phyloP scores from a whole-genome alignment of 768 basidiomycete species.

The Xerocomus spinulosus region DNA sequence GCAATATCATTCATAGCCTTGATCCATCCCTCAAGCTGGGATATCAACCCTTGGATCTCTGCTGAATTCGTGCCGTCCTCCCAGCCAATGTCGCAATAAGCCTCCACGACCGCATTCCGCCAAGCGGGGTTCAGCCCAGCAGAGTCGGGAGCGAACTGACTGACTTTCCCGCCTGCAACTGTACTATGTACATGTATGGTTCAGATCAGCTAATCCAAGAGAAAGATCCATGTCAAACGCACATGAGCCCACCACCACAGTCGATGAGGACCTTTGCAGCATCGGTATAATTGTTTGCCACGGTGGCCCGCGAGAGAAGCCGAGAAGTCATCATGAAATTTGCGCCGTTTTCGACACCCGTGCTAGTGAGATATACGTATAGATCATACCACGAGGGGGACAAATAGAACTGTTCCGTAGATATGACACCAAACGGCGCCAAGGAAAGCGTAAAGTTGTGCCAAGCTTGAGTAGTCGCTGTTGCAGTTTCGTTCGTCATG shows the following conservation, averaged over 20 bases:
- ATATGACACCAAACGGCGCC: background rate
- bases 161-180: slow-evolving; percentile 42
- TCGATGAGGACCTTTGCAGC: slow-evolving; percentile 3
- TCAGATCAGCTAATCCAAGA: background rate
- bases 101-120: slow-evolving; percentile 38
- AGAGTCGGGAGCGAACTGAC: slow-evolving; percentile 32
- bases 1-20: slow-evolving; percentile 30
- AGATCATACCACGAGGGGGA: background rate
- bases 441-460: background rate
- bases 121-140: slow-evolving; percentile 45
- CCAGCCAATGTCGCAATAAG: slow-evolving; percentile 19
- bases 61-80: slow-evolving; percentile 14
- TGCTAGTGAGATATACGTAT: background rate
- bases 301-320: slow-evolving; percentile 9
- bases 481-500: slow-evolving; percentile 32
- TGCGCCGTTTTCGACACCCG: background rate
- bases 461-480: slow-evolving; percentile 28
- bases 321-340: background rate
- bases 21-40: slow-evolving; percentile 14
- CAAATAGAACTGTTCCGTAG: background rate
- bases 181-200: slow-evolving; percentile 23
- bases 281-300: slow-evolving; percentile 5
- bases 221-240: background rate
- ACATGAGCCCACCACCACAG: slow-evolving; percentile 6
- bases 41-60: slow-evolving; percentile 13